Percentiles rank a stretch among this genome's conserved stretches.
Conservation (phyloP, 495 filamentous ascomycete species). For the Penicillium canariense region DNA sequence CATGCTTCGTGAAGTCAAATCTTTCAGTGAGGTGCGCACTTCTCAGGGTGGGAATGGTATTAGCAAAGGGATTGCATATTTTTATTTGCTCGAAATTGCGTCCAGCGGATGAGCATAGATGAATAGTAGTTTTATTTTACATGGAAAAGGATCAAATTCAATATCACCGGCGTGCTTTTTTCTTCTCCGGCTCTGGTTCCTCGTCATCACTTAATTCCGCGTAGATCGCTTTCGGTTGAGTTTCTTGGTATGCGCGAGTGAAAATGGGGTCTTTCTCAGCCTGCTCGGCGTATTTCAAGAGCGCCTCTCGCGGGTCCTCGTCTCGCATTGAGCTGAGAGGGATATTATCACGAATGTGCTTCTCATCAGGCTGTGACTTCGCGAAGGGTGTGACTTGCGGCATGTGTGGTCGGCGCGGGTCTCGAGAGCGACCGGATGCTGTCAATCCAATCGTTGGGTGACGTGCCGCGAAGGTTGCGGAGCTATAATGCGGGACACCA, state of each 20-base stretch:
- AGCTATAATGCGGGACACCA: conserved; percentile 44
- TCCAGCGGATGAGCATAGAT: background rate
- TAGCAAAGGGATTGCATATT: too few relatives aligned
- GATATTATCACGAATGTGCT: conserved; percentile 81
- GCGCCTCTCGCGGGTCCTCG: conserved; percentile 91
- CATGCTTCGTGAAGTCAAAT: too few relatives aligned
- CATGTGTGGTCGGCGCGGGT: conserved; percentile 76
- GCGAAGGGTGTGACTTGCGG: conserved; percentile 88
- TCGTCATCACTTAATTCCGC: conserved; percentile 92
- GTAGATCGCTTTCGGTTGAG: conserved; percentile 91
- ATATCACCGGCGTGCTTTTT: conserved; percentile 52
- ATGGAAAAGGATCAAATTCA: background rate
- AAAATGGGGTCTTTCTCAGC: conserved; percentile 93
- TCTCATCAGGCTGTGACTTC: conserved; percentile 86
- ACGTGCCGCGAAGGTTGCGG: conserved; percentile 56
- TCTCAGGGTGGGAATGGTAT: too few relatives aligned
- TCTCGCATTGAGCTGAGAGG: conserved; percentile 93
- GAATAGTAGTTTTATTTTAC: conserved; percentile 5
- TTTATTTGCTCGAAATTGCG: background rate
- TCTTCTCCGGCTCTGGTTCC: conserved; percentile 65
- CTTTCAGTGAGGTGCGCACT: too few relatives aligned
- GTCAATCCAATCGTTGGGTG: conserved; percentile 72
- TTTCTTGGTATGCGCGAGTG: conserved; percentile 87
- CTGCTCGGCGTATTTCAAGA: conserved; percentile 92
- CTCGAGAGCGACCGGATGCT: conserved; percentile 73